Percentiles rank a stretch among this genome's conserved stretches.
Evolutionary conservation across 2,329 filamentous ascomycete species (phyloP).

Genomic region (Colletotrichum lentis): DNA sequence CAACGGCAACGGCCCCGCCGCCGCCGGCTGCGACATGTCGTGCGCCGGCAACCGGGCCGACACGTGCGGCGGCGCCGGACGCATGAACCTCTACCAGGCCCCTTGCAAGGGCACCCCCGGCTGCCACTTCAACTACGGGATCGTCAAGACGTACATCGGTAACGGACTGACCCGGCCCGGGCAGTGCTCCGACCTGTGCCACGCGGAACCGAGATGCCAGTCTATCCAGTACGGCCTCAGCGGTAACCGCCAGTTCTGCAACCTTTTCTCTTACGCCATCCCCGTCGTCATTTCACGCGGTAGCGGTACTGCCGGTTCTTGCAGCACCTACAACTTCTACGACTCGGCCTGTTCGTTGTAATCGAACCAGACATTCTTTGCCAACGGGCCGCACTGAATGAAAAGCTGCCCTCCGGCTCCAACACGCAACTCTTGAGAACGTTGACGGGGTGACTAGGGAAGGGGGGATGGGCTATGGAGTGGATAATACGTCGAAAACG

Average conservation of each 20-base stretch:
- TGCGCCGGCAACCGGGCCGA: slow-evolving; percentile 59
- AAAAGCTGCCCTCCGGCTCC: no score
- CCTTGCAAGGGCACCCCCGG: not conserved
- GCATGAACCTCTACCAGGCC: slow-evolving; percentile 50
- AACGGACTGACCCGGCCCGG: not conserved
- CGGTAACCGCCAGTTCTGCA: no score
- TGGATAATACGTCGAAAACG: no score
- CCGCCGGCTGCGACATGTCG: slow-evolving; percentile 57
- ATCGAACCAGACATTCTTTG: no score
- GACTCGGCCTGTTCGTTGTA: not conserved
- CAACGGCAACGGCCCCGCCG: slow-evolving; percentile 43
- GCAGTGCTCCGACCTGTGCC: slow-evolving; percentile 4
- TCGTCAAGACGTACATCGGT: not conserved
- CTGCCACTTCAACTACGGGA: not conserved
- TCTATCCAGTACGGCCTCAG: no score
- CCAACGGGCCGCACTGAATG: no score
- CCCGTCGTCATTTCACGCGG: not conserved
- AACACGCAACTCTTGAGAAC: no score
- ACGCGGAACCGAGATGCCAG: not conserved
- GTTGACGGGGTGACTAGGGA: no score
- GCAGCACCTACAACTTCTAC: not conserved
- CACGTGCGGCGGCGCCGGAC: slow-evolving; percentile 54
- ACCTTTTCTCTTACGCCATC: slow-evolving; percentile 4
- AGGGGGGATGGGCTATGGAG: no score
- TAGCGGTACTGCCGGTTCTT: not conserved